Evolutionary conservation across 768 basidiomycete species (phyloP).

Genomic region (Termitomyces sp.): DNA sequence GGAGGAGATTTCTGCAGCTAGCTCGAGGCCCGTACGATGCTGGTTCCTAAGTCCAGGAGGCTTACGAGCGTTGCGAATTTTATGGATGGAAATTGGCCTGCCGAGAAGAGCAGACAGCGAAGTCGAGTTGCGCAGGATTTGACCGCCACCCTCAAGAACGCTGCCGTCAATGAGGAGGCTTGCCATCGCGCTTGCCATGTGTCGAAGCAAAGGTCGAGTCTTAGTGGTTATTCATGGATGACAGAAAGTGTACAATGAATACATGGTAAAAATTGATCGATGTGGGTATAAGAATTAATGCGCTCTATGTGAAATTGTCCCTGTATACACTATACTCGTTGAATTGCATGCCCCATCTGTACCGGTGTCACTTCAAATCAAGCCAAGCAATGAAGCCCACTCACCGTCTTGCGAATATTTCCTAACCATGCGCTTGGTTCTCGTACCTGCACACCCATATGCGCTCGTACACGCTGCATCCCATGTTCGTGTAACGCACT

Average conservation of each 20-base stretch:
- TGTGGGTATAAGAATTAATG: conserved; percentile 4
- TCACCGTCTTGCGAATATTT: conserved; percentile 52
- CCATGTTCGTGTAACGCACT: conserved; percentile 68
- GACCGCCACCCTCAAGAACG: conserved; percentile 60
- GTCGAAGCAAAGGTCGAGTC: background rate
- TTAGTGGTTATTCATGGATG: background rate
- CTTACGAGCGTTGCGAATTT: conserved; percentile 52
- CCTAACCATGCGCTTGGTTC: conserved; percentile 68
- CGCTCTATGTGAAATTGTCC: background rate
- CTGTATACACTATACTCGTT: conserved; percentile 8
- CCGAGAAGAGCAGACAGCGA: conserved; percentile 60
- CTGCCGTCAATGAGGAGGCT: conserved; percentile 39
- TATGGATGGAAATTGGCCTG: conserved; percentile 55
- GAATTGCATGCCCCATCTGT: conserved; percentile 16
- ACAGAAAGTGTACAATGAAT: conserved; percentile 9
- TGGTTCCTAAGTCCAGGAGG: conserved; percentile 69
- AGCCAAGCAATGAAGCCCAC: conserved; percentile 8
- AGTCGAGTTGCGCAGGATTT: conserved; percentile 66
- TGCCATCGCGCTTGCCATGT: conserved; percentile 17
- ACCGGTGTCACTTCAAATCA: background rate
- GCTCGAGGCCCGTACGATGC: conserved; percentile 65
- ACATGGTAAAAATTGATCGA: conserved; percentile 6
- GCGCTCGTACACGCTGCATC: conserved; percentile 56
- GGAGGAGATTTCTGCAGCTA: conserved; percentile 56
- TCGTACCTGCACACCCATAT: conserved; percentile 43